Evolutionary conservation across 2,329 filamentous ascomycete genomes (phyloP).

Genomic region (Bimuria novae-zelandiae): DNA sequence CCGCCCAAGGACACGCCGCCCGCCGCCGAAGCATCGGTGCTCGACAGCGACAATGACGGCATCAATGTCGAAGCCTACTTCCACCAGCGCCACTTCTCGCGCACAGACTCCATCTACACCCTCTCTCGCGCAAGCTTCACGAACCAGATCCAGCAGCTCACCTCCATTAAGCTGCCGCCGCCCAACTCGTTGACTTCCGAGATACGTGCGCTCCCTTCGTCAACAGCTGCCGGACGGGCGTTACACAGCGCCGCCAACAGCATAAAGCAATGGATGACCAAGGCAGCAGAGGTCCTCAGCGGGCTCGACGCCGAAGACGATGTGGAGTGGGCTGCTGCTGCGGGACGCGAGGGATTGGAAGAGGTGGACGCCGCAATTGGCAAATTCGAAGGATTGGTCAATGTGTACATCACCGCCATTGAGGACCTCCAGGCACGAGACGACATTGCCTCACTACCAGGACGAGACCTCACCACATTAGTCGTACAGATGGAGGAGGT

Average conservation of each 20-base stretch:
- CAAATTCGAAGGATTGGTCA: conserved; percentile 86
- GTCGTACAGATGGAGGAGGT: conserved; percentile 90
- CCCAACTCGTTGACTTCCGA: conserved; percentile 80
- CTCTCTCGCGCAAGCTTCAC: conserved; percentile 90
- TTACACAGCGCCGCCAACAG: conserved; percentile 88
- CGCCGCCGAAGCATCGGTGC: conserved; percentile 33
- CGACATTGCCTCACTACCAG: conserved; percentile 74
- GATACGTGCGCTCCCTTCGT: conserved; percentile 83
- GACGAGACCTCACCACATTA: conserved; percentile 72
- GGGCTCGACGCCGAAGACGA: conserved; percentile 95
- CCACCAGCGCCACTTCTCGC: conserved; percentile 62
- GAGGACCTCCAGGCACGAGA: conserved; percentile 81
- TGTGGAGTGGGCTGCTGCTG: conserved; percentile 92
- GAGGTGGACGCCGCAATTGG: conserved; percentile 72
- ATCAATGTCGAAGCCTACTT: conserved; percentile 66
- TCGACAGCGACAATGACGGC: conserved; percentile 45
- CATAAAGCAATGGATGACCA: conserved; percentile 91
- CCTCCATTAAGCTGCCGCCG: conserved; percentile 85
- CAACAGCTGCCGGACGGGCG: conserved; percentile 79
- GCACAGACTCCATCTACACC: conserved; percentile 86
- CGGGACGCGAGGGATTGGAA: conserved; percentile 78
- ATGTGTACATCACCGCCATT: conserved; percentile 92
- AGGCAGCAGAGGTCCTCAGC: conserved; percentile 85
- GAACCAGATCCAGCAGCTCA: conserved; percentile 89
- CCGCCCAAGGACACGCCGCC: conserved; percentile 55